Percentiles rank a stretch among this genome's conserved stretches.
These are phyloP conservation scores for Xylaria bambusicola DNA, from an alignment of 495 filamentous ascomycete genomes.

Conservation along the genomic window DNA sequence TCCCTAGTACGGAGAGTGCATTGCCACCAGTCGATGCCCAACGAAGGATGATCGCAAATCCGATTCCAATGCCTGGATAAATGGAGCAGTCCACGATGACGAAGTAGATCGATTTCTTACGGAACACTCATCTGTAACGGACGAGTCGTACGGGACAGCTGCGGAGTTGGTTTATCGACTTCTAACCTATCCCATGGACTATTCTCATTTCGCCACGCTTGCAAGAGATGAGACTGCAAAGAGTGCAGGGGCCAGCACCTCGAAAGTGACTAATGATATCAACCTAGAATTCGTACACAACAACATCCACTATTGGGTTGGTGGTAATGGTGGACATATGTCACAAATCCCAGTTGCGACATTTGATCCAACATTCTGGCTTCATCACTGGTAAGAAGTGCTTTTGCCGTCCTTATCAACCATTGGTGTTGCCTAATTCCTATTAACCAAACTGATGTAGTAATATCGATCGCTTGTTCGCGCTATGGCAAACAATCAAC, in stretches of 20 bases:
- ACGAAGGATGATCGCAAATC: neutral
- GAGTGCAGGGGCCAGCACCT: conserved; percentile 5
- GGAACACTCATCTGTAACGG: conserved; percentile 8
- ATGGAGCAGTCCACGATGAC: conserved; percentile 7
- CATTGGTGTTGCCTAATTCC: neutral
- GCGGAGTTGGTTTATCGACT: conserved; percentile 11
- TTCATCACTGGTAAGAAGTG: conserved; percentile 40
- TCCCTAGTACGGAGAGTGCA: conserved; percentile 11
- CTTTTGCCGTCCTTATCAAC: neutral
- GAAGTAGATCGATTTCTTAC: neutral
- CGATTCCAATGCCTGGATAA: neutral
- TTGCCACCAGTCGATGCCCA: conserved; percentile 9
- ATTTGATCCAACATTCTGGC: conserved; percentile 51
- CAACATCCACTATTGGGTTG: conserved; percentile 44
- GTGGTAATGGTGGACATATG: conserved; percentile 46
- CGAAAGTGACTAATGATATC: conserved; percentile 23
- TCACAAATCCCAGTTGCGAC: conserved; percentile 37
- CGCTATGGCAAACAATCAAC: conserved; percentile 44
- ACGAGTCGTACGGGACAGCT: neutral
- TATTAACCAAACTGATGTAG: conserved; percentile 11
- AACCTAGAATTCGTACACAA: conserved; percentile 47
- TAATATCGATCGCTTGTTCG: conserved; percentile 46
- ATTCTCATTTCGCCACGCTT: conserved; percentile 9
- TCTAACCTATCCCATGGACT: conserved; percentile 9
- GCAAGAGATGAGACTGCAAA: conserved; percentile 8